Conservation (phyloP, 352 stramenopile genomes). For the Pythium angustatum region DNA sequence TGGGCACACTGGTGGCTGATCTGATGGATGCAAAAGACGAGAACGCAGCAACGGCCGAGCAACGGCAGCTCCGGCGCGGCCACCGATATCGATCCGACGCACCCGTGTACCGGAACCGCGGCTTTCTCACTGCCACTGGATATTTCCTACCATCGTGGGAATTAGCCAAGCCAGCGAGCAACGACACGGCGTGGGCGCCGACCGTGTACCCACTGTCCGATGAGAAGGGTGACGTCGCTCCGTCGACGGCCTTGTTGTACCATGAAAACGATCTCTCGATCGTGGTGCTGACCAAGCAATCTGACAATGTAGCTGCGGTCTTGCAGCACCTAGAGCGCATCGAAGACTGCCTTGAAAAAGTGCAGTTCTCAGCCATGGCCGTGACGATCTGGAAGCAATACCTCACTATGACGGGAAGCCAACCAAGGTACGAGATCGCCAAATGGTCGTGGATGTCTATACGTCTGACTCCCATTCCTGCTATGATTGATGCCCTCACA, state of each 20-base stretch:
- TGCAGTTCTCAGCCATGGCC: conserved; percentile 13
- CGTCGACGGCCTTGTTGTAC: conserved; percentile 36
- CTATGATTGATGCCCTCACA: too few relatives aligned
- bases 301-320: background rate
- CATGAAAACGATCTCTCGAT: conserved; percentile 59
- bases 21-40: background rate
- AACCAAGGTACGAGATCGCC: conserved; percentile 8
- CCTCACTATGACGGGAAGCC: conserved; percentile 7
- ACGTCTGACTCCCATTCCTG: too few relatives aligned
- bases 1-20: conserved; percentile 43
- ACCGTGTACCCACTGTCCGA: conserved; percentile 34
- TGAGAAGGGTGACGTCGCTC: background rate
- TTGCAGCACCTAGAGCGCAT: conserved; percentile 22
- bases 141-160: conserved; percentile 45
- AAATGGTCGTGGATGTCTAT: too few relatives aligned
- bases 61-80: conserved; percentile 6
- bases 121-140: conserved; percentile 49
- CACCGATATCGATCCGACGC: conserved; percentile 32
- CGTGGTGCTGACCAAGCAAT: conserved; percentile 34
- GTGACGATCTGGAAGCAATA: conserved; percentile 15
- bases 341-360: conserved; percentile 17
- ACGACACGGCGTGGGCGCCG: conserved; percentile 48
- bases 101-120: conserved; percentile 52
- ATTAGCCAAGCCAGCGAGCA: conserved; percentile 31
- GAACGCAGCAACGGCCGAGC: background rate